A percentile compares a stretch with the other conserved stretches of the same genome.
Evolutionary conservation across 2,329 filamentous ascomycete genomes (phyloP).

Genomic region (Clonostachys rosea): DNA sequence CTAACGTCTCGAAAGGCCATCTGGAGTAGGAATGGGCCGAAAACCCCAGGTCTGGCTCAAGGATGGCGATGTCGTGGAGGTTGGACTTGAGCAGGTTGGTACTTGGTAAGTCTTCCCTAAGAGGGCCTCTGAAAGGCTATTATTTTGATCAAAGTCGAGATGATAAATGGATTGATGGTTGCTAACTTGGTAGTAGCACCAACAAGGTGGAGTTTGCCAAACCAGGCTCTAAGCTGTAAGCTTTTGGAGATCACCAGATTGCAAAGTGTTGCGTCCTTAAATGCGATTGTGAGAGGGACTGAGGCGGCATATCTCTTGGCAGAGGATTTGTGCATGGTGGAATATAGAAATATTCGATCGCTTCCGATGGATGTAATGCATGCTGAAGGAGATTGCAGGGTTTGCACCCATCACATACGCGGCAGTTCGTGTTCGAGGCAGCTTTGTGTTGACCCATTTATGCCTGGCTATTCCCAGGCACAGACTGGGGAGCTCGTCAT

Average conservation of each 20-base stretch:
- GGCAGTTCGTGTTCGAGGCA: too few species aligned
- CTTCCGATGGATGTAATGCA: too few species aligned
- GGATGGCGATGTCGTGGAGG: constrained; percentile 66
- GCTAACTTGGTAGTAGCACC: constrained; percentile 8
- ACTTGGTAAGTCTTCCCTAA: constrained; percentile 32
- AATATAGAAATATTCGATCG: too few species aligned
- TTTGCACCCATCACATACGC: too few species aligned
- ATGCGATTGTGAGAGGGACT: too few species aligned
- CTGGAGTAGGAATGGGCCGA: constrained; percentile 67
- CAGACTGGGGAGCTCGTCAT: too few species aligned
- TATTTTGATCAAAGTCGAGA: not conserved
- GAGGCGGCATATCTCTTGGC: too few species aligned
- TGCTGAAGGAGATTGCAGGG: too few species aligned
- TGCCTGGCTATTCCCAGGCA: too few species aligned
- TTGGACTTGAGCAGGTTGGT: constrained; percentile 62
- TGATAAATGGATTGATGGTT: not conserved
- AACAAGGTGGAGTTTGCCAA: constrained; percentile 22
- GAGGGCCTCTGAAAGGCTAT: not conserved
- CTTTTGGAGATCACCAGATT: not conserved
- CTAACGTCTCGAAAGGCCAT: constrained; percentile 37
- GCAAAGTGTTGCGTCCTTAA: too few species aligned
- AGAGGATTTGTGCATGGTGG: too few species aligned
- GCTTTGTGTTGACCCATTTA: too few species aligned
- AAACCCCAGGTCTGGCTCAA: constrained; percentile 64
- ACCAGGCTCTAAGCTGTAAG: constrained; percentile 19